Evolutionary conservation across 768 basidiomycete species (phyloP), one percentile per base, ranked within the genome.

Genomic region (Psilocybe cubensis): DNA sequence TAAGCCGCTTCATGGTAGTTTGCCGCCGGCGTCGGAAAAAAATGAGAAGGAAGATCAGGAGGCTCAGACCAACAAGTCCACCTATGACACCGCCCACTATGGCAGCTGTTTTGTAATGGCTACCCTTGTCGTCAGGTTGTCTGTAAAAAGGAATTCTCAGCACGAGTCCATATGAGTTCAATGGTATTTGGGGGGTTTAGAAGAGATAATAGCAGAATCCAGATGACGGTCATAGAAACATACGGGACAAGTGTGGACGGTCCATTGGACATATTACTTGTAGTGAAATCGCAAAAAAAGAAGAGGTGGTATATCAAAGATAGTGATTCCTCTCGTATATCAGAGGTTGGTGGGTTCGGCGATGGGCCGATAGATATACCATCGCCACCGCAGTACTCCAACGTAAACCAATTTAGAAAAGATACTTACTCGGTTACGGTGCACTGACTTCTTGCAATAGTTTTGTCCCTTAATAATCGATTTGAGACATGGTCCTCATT

Each of bases 51-150:
- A 44, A 23, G 14, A 44, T 47, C 20, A 64, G 43, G 23, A 62
- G 42, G 27, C 41, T 49, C 23, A 62, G 48, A 27, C 56, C 33
- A 33, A 59, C 24, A 29, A 59, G 11, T 3, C 33, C 47, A 20
- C 57, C 61, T 12, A 62, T 25, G 3, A 53, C 29, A 20, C 49
- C 53, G 35, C 61, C 61, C 4, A 59, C 50, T 14, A 62, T 62
- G 21, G 52, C 61, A 2, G 43, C 42, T 7, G 56, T 25, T 25
- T 57, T 61, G 10, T 1, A n/a, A n/a, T 28, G n/a, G 46, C 12
- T 18, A 25, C 12, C 1, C 27, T 46, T 21, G 21, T 0, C 11
- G 3, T n/a, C 9, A 12, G 14, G 29, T 29, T 9, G 49, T 7
- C 45, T n/a, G 45, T 17, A 1, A 14, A 28, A 24, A 9, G 18